These are phyloP conservation scores for Citrus hindsii DNA, from an alignment of 345 rosid species.

Conservation along the genomic window DNA sequence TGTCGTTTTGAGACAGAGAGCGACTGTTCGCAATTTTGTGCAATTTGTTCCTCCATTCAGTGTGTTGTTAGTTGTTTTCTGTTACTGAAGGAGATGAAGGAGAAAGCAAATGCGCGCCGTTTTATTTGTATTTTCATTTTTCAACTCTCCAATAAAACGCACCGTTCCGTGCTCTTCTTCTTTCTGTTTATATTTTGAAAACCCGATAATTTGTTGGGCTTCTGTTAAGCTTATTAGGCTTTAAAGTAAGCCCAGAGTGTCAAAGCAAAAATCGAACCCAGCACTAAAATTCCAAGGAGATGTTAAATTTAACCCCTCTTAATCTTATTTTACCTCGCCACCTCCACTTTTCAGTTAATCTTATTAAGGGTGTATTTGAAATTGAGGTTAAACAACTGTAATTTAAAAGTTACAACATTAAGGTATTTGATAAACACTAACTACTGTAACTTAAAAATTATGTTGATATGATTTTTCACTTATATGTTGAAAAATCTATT, in stretches of 20 bases:
- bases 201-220: no score
- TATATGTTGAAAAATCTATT: no score
- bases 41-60: slow-evolving; percentile 42
- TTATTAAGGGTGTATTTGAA: fast-evolving
- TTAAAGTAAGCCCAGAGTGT: no score
- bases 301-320: no score
- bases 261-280: no score
- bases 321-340: no score
- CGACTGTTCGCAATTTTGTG: slow-evolving; percentile 11
- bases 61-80: background rate
- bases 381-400: fast-evolving
- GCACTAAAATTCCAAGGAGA: no score
- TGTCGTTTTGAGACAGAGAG: slow-evolving; percentile 17
- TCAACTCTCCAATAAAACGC: background rate
- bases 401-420: fast-evolving
- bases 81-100: background rate
- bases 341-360: no score
- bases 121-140: background rate
- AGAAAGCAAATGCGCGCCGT: background rate
- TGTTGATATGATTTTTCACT: no score
- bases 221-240: no score
- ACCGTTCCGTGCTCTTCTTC: background rate
- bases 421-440: no score
- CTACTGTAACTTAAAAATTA: fast-evolving
- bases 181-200: background rate